Conservation (phyloP, 192 early-diverging fungal species). For the Obelidium mucronatum region DNA sequence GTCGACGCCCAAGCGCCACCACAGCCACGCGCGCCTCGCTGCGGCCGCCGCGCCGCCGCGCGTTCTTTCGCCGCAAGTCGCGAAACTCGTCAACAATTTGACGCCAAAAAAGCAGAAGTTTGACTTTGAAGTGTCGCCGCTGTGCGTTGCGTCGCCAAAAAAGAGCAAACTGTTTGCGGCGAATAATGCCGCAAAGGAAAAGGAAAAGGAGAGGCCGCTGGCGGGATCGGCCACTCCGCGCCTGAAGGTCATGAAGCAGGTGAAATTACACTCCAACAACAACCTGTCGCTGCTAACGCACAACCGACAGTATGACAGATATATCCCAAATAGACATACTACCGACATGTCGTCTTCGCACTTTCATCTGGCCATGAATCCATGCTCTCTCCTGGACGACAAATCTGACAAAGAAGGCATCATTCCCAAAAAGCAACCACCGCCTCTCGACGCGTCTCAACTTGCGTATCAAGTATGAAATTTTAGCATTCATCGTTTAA, state of each 20-base stretch:
- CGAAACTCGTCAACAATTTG: not conserved
- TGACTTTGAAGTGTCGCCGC: not conserved
- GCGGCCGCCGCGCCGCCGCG: not conserved
- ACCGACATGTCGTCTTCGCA: conserved; percentile 75
- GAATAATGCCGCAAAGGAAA: not conserved
- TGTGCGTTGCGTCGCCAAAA: not conserved
- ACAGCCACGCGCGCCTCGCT: too few species aligned
- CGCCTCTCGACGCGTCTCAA: conserved; percentile 6
- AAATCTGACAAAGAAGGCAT: conserved; percentile 30
- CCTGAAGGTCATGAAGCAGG: not conserved
- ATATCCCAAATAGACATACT: conserved; percentile 82
- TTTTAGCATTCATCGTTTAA: conserved; percentile 26
- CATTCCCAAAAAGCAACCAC: conserved; percentile 11
- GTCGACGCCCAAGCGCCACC: too few species aligned
- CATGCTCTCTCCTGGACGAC: conserved; percentile 11
- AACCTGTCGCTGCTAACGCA: not conserved
- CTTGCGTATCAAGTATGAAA: conserved; percentile 22
- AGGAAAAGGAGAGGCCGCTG: too few species aligned
- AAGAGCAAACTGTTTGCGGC: not conserved
- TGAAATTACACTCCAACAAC: not conserved
- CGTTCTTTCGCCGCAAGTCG: not conserved
- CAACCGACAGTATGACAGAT: conserved; percentile 73
- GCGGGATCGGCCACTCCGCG: not conserved
- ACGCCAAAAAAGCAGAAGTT: not conserved
- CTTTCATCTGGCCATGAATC: conserved; percentile 58